These are phyloP conservation scores for Penicillium sp. DNA, from an alignment of 2,329 filamentous ascomycete genomes.

Conservation along the genomic window DNA sequence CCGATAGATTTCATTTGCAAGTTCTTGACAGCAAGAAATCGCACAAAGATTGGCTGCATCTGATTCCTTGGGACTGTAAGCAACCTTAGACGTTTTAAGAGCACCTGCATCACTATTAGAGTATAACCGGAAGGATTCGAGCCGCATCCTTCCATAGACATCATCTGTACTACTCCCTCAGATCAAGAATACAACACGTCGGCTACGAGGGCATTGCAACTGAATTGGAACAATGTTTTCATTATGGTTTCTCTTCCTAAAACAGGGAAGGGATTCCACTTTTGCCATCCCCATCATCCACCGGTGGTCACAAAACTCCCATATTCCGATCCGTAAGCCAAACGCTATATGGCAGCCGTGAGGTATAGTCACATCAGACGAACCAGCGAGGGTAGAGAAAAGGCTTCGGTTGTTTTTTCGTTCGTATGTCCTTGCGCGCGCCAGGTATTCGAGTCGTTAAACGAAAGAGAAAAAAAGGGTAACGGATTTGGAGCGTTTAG, in stretches of 20 bases:
- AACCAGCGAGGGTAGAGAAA: conserved; percentile 8
- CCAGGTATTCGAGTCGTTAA: conserved; percentile 28
- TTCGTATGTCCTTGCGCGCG: conserved; percentile 25
- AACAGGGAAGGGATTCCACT: conserved; percentile 25
- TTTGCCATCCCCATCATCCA: conserved; percentile 29
- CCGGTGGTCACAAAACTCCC: conserved; percentile 24
- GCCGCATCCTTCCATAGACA: too few relatives aligned
- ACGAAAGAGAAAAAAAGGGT: conserved; percentile 26
- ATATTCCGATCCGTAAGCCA: conserved; percentile 27
- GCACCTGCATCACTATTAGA: too few relatives aligned
- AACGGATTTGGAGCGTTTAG: conserved; percentile 48
- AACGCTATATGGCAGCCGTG: conserved; percentile 16
- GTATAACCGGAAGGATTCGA: too few relatives aligned
- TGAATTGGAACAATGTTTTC: conserved; percentile 28
- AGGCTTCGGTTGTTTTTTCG: conserved; percentile 19
- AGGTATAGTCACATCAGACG: conserved; percentile 10
- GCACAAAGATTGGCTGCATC: too few relatives aligned
- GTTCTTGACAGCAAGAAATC: too few relatives aligned
- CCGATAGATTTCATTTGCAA: too few relatives aligned
- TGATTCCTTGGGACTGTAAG: too few relatives aligned
- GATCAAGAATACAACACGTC: too few relatives aligned
- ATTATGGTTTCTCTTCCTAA: conserved; percentile 29
- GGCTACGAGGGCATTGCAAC: conserved; percentile 7
- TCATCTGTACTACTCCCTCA: too few relatives aligned
- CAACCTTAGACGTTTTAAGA: too few relatives aligned